phyloP scores from a whole-genome alignment of 164 flowering plant genomes.

The Annona cherimola region DNA sequence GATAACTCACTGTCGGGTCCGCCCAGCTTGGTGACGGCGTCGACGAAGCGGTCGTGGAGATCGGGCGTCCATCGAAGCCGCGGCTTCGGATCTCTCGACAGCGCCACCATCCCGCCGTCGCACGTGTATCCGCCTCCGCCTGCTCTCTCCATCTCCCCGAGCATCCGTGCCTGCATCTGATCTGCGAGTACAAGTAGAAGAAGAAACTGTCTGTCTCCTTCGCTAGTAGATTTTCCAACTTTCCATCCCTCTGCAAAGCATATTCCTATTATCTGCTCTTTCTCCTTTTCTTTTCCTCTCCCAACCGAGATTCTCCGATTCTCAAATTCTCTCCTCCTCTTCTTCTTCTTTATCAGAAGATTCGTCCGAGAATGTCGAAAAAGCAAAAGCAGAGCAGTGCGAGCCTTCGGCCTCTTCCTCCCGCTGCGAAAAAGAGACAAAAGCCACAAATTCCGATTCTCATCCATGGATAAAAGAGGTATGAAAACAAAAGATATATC shows the following conservation, averaged over 20 bases:
- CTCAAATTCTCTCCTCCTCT: neutral
- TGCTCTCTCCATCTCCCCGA: neutral
- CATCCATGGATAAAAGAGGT: neutral
- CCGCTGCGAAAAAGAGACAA: neutral
- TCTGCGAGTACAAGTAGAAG: neutral
- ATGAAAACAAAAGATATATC: neutral
- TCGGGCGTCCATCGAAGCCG: conserved; percentile 34
- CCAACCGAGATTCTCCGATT: neutral
- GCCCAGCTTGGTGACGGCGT: conserved; percentile 32
- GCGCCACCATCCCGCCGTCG: conserved; percentile 14
- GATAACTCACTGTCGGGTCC: conserved; percentile 33
- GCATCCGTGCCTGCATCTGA: neutral
- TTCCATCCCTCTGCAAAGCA: conserved; percentile 2
- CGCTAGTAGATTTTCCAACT: neutral
- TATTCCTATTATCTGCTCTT: neutral
- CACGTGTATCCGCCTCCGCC: conserved; percentile 10
- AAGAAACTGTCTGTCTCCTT: neutral
- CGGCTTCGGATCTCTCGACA: conserved; percentile 30
- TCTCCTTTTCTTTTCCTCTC: neutral
- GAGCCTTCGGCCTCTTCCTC: neutral
- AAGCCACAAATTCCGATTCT: neutral
- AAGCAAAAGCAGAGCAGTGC: conserved; percentile 9
- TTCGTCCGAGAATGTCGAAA: conserved; percentile 13
- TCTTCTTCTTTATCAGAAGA: conserved; percentile 8
- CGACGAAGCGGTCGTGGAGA: conserved; percentile 31